phyloP scores from a whole-genome alignment of 805 yeast genomes.

The Nakazawaea laoshanensis region DNA sequence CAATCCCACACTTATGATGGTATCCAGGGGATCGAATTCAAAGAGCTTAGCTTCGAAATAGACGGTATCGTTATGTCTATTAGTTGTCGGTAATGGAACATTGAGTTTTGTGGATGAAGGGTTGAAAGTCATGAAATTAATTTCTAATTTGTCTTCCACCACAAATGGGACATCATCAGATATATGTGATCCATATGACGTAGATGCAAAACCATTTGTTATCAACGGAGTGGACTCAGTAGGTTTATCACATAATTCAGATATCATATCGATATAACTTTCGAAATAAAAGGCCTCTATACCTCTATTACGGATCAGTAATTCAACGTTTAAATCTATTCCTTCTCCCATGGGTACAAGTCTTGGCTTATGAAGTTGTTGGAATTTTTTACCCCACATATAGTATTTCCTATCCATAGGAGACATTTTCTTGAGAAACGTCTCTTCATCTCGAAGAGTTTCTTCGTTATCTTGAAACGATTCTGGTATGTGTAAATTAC shows the following conservation, averaged over 20 bases:
- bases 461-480: conserved; percentile 14
- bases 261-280: conserved; percentile 21
- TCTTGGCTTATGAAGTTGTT: conserved; percentile 16
- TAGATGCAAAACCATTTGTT: conserved; percentile 5
- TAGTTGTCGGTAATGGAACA: conserved; percentile 24
- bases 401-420: conserved; percentile 17
- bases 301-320: conserved; percentile 26
- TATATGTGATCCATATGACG: conserved; percentile 4
- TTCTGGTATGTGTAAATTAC: conserved; percentile 17
- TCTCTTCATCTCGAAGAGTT: conserved; percentile 13
- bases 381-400: conserved; percentile 17
- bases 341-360: conserved; percentile 18
- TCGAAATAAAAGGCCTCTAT: conserved; percentile 23
- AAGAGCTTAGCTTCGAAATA: conserved; percentile 59
- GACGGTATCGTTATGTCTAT: conserved; percentile 38
- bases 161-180: conserved; percentile 16
- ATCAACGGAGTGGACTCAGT: conserved; percentile 11
- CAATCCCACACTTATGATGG: conserved; percentile 57
- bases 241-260: conserved; percentile 11
- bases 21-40: conserved; percentile 30
- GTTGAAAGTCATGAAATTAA: conserved; percentile 16
- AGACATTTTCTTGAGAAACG: conserved; percentile 14
- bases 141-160: conserved; percentile 24
- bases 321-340: conserved; percentile 14
- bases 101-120: conserved; percentile 20